Base-by-base conservation (phyloP, 768 basidiomycete species). In the Gloeopeniophorella convolvens region DNA sequence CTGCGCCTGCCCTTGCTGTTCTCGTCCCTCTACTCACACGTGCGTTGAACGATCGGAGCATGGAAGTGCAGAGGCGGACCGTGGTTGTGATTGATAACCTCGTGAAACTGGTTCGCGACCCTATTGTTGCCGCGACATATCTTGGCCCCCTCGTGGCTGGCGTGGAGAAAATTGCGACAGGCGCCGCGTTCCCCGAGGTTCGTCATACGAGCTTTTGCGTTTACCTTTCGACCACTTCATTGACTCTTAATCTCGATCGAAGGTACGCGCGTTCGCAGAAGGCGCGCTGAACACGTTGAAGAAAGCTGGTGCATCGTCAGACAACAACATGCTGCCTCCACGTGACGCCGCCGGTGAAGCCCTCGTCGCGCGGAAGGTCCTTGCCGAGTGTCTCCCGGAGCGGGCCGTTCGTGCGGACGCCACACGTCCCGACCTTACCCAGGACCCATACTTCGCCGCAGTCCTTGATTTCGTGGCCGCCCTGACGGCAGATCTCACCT, bases 71-170 rank as follows among this genome's bases (percentile, higher is more conserved):
- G 64, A 85, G 95, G 49, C 83, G 95, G 51, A 85, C 90, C 1
- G 93, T 96, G 50, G 84, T 97, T 42, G 91, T 97, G 62, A 80
- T 93, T 53, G 92, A 95, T 63, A 97, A 98, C 69, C 75, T 98
- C 47, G 94, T 96, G 68, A 98, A 97, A 70, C 87, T 98, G 54
- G 95, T 98, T 34, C 86, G 95, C 56, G 82, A 94, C 61, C 86
- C 89, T 3, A 82, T 77, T 52, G 80, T 97, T 32, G 95, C 95
- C 43, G 94, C 93, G 3, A 77, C 77, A 28, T 93, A 97, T 67
- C 79, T 94, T 28, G 85, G 85, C 56, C 75, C 84, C 33, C 81
- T 98, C 34, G 85, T 95, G 4, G 86, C 89, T 28, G 92, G 94
- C 50, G 91, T 95, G 15, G 80, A 89, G 62, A 89, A 86, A 67